A percentile compares a stretch with the other conserved stretches of the same genome.
These are phyloP conservation scores for Adansonia gregorii DNA, from an alignment of 441 rosid species.

Conservation along the genomic window DNA sequence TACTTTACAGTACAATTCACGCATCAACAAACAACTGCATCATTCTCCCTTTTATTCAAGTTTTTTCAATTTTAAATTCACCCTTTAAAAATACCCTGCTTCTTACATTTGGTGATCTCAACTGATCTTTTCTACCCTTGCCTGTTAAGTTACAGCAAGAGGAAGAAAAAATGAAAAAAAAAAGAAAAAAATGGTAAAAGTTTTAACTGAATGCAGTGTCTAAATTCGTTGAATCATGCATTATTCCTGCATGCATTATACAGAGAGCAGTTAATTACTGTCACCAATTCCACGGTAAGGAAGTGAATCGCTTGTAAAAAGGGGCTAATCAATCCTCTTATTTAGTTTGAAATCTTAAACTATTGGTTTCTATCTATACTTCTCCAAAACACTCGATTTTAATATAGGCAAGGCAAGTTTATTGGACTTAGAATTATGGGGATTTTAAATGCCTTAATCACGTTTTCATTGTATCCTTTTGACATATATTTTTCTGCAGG, in stretches of 20 bases:
- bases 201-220: not conserved
- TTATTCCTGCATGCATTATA: not conserved
- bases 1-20: not conserved
- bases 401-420: not conserved
- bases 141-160: too few relatives aligned
- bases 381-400: not conserved
- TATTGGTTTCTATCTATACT: not conserved
- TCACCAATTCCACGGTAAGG: not conserved
- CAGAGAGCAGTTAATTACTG: not conserved
- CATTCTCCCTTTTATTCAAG: not conserved
- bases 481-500: constrained; percentile 16
- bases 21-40: not conserved
- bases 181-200: not conserved
- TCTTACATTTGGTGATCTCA: too few relatives aligned
- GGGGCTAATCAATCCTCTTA: not conserved
- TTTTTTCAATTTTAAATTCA: not conserved
- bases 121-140: too few relatives aligned
- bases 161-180: too few relatives aligned
- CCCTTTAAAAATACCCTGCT: not conserved
- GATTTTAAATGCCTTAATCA: not conserved
- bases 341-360: not conserved
- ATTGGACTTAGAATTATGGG: not conserved
- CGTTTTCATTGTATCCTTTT: not conserved
- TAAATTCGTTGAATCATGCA: not conserved
- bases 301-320: not conserved